These are phyloP conservation scores for Striga hermonthica DNA, from an alignment of 305 asterid species.

Conservation along the genomic window DNA sequence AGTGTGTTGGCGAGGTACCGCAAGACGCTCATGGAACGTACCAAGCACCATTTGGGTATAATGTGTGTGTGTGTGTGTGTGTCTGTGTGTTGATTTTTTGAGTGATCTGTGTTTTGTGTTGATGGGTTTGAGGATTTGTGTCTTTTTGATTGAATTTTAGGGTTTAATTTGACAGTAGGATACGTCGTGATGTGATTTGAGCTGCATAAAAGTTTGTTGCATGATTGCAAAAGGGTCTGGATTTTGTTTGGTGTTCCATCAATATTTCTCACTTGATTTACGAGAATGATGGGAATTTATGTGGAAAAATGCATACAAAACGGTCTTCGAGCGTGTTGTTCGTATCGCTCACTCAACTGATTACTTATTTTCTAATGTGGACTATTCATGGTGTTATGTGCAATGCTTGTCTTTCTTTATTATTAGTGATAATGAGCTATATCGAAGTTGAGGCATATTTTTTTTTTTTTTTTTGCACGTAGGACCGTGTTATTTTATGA, in stretches of 20 bases:
- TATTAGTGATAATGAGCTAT: neutral
- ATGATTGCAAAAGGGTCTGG: neutral
- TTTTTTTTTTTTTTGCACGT: too few species aligned
- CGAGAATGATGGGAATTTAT: neutral
- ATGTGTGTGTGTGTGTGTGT: neutral
- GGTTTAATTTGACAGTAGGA: conserved; percentile 21
- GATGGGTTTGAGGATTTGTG: neutral
- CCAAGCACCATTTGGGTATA: conserved; percentile 87
- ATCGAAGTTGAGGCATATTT: conserved; percentile 1
- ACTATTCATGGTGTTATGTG: too few species aligned
- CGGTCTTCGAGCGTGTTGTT: too few species aligned
- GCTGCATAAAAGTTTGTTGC: neutral
- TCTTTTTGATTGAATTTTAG: conserved; percentile 6
- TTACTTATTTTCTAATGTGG: too few species aligned
- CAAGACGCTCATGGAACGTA: conserved; percentile 71
- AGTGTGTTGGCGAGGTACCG: conserved; percentile 88
- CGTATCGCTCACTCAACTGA: too few species aligned
- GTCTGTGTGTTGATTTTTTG: neutral
- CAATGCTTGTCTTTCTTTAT: too few species aligned
- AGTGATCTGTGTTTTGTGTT: conserved; percentile 22
- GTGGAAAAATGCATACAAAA: neutral
- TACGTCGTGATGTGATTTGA: conserved; percentile 9
- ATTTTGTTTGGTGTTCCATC: neutral
- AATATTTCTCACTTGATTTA: conserved; percentile 2
- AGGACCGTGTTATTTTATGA: conserved; percentile 6